Percentiles rank a stretch among this genome's conserved stretches.
Conservation (phyloP, 805 yeast genomes). For the Saturnispora kantuleensis region DNA sequence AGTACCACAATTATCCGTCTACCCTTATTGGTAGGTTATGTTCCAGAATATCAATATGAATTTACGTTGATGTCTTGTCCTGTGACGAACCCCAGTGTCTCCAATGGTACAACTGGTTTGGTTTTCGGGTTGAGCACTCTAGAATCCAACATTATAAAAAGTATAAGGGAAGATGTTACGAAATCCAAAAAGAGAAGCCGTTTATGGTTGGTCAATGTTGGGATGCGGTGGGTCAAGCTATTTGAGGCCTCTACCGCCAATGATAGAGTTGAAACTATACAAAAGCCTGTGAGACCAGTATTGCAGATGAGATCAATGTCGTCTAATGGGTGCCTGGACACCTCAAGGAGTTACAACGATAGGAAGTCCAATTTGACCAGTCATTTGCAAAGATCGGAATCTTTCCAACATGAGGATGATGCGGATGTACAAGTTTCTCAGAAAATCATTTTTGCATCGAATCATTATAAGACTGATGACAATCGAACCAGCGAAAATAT, state of each 20-base stretch:
- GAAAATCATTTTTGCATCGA: slow-evolving; percentile 8
- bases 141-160: slow-evolving; percentile 32
- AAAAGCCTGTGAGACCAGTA: slow-evolving; percentile 1
- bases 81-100: slow-evolving; percentile 8
- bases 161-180: slow-evolving; percentile 39
- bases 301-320: slow-evolving; percentile 5
- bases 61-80: slow-evolving; percentile 44
- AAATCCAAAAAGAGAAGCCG: slow-evolving; percentile 2
- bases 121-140: slow-evolving; percentile 27
- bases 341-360: neutral
- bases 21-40: slow-evolving; percentile 28
- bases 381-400: slow-evolving; percentile 1
- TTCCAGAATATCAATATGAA: slow-evolving; percentile 44
- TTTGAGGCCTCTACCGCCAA: slow-evolving; percentile 12
- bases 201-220: slow-evolving; percentile 19
- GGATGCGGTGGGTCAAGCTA: slow-evolving; percentile 20
- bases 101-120: neutral
- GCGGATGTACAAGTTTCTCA: slow-evolving; percentile 4
- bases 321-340: slow-evolving; percentile 1
- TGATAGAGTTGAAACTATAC: neutral
- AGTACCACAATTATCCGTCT: slow-evolving; percentile 10
- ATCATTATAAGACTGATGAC: slow-evolving; percentile 1
- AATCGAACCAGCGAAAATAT: neutral
- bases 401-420: neutral
- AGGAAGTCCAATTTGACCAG: slow-evolving; percentile 5